Conservation (phyloP, 139 green algal genomes). For the Tetratostichococcus sp. region DNA sequence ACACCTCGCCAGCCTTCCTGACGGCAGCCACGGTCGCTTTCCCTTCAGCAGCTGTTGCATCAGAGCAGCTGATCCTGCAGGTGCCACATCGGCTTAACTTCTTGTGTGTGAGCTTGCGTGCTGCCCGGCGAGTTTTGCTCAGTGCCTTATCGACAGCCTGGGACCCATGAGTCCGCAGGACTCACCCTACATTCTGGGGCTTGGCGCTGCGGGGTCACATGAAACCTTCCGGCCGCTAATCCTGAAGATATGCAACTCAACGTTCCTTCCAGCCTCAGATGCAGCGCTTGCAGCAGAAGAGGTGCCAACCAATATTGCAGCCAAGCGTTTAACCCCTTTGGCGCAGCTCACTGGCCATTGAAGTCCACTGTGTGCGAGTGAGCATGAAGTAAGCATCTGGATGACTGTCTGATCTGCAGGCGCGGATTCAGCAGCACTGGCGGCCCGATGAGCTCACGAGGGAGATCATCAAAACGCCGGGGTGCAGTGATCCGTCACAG, state of each 20-base stretch:
- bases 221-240: constrained; percentile 20
- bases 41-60: neutral
- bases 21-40: neutral
- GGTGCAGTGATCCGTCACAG: neutral
- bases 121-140: too few relatives aligned
- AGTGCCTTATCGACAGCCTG: too few relatives aligned
- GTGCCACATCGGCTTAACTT: too few relatives aligned
- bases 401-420: neutral
- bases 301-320: too few relatives aligned
- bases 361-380: too few relatives aligned
- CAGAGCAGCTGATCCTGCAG: constrained; percentile 27
- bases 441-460: constrained; percentile 36
- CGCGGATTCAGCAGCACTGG: neutral
- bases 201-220: constrained; percentile 21
- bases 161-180: neutral
- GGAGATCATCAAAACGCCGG: constrained; percentile 1
- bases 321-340: too few relatives aligned
- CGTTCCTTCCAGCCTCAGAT: constrained; percentile 7
- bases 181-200: constrained; percentile 49
- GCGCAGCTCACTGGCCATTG: too few relatives aligned
- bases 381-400: too few relatives aligned
- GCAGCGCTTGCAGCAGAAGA: neutral
- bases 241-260: constrained; percentile 54
- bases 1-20: constrained; percentile 8
- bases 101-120: too few relatives aligned